phyloP scores from a whole-genome alignment of 495 filamentous ascomycete species.

The Pyrenula massariospora region DNA sequence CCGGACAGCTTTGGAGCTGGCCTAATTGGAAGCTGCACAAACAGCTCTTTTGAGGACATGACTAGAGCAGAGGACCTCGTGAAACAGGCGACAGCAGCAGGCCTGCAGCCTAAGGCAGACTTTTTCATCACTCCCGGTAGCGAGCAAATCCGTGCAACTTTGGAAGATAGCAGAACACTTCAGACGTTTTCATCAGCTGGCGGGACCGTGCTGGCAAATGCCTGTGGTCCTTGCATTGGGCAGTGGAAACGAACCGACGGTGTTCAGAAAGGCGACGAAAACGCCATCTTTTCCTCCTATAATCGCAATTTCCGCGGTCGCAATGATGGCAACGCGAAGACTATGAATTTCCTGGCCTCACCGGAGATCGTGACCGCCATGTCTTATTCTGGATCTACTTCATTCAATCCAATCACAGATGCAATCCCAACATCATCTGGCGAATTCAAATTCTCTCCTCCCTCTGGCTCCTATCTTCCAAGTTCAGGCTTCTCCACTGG shows the following conservation, averaged over 20 bases:
- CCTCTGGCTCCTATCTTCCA: conserved; percentile 68
- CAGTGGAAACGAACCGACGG: conserved; percentile 92
- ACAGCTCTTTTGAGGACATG: conserved; percentile 98
- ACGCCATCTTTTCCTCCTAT: conserved; percentile 94
- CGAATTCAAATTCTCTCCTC: conserved; percentile 78
- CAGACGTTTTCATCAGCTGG: conserved; percentile 79
- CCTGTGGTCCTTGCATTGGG: conserved; percentile 90
- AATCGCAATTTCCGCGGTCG: conserved; percentile 97
- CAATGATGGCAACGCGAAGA: conserved; percentile 90
- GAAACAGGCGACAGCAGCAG: conserved; percentile 76
- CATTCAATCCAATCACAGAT: conserved; percentile 94
- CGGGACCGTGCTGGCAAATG: conserved; percentile 84
- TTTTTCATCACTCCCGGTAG: conserved; percentile 96
- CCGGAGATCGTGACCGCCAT: conserved; percentile 95
- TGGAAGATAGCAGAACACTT: conserved; percentile 76
- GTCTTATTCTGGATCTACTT: conserved; percentile 81
- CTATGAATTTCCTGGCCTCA: conserved; percentile 97
- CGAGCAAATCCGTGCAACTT: conserved; percentile 90
- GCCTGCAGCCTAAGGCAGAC: conserved; percentile 74
- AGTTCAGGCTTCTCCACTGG: conserved; percentile 67
- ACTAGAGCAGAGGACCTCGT: conserved; percentile 83
- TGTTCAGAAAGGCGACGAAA: conserved; percentile 68
- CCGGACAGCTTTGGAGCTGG: conserved; percentile 82
- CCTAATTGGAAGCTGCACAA: conserved; percentile 95
- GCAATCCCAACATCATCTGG: conserved; percentile 71